Base-by-base conservation (phyloP, 345 rosid genomes). In the Syzygium jambos region DNA sequence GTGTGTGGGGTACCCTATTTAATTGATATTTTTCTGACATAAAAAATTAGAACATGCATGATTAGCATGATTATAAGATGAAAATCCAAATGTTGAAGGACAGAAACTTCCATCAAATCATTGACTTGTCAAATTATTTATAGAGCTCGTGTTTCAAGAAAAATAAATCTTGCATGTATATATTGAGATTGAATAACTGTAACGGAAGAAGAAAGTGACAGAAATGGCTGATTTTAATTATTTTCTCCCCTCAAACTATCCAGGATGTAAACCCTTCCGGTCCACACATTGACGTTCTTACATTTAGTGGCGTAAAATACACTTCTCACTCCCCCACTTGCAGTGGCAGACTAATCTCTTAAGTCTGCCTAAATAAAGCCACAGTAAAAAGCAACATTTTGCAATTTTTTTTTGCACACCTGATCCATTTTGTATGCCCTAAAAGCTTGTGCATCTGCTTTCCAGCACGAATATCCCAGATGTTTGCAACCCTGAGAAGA, bases 381-480 rank as follows among this genome's bases (percentile, higher is more conserved):
- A 65, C 17, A 78, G 65, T 68, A 84, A 87, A 49, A 68, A 86
- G 30, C 57, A 29, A 29, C 15, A 86, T 41, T 52, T 11, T 41
- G 52, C 52, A 56, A 78, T 52, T 84, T 52, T 56, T 56, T 53
- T 87, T 88, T 89, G 88, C 95, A 93, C 93, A 96, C 99, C 98
- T 93, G 89, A 98, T 95, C 99, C 99, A 98, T 90, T 95, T 96
- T 49, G 98, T 93, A 87, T 98, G 99, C 59, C 99, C 99, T 80
- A 91, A 92, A 89, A 98, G 94, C 93, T 95, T 96, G 94, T 96
- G 98, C 98, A 98, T 96, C 93, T 95, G 99, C 91, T 92, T 94
- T 87, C 99, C 98, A 49, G 99, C 96, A 88, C 99, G 99, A 85
- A 98, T 95, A 89, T 98, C 99, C 98, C 98, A 98, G 90, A 98